Percentiles rank a stretch among this genome's conserved stretches.
Conservation (phyloP, 768 basidiomycete species). For the Botryobasidium botryosum region DNA sequence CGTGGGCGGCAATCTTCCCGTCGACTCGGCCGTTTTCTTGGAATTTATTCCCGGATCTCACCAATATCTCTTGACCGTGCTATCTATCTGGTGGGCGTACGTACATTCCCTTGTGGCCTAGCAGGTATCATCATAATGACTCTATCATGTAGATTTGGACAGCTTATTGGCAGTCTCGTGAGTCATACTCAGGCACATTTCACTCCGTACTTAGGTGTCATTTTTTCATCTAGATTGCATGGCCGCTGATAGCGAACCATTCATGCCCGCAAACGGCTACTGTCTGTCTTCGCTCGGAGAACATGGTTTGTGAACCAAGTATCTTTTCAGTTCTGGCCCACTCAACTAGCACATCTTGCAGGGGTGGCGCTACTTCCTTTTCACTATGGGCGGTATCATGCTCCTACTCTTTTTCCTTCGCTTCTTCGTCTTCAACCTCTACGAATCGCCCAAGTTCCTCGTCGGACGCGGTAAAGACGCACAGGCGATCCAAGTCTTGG, state of each 20-base stretch:
- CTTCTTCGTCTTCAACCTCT: constrained; percentile 47
- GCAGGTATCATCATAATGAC: too few species aligned
- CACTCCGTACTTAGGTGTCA: too few species aligned
- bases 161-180: constrained; percentile 39
- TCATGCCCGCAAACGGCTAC: constrained; percentile 32
- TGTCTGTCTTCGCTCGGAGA: constrained; percentile 31
- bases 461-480: constrained; percentile 50
- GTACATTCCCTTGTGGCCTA: background rate
- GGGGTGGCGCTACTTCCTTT: constrained; percentile 72
- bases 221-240: too few species aligned
- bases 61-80: constrained; percentile 56
- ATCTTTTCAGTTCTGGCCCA: too few species aligned
- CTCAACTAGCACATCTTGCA: too few species aligned
- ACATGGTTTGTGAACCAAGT: constrained; percentile 34
- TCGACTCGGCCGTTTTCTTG: constrained; percentile 61
- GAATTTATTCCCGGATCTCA: constrained; percentile 57
- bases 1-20: constrained; percentile 57
- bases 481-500: constrained; percentile 43
- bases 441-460: constrained; percentile 56
- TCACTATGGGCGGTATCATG: constrained; percentile 53
- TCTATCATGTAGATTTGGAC: constrained; percentile 37
- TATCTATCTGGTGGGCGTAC: constrained; percentile 62
- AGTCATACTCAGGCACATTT: background rate
- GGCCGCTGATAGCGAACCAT: constrained; percentile 54
- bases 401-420: constrained; percentile 42